These are phyloP conservation scores for Sphagnum contortum DNA, from an alignment of 225 moss, liverwort and hornwort genomes.

Conservation along the genomic window DNA sequence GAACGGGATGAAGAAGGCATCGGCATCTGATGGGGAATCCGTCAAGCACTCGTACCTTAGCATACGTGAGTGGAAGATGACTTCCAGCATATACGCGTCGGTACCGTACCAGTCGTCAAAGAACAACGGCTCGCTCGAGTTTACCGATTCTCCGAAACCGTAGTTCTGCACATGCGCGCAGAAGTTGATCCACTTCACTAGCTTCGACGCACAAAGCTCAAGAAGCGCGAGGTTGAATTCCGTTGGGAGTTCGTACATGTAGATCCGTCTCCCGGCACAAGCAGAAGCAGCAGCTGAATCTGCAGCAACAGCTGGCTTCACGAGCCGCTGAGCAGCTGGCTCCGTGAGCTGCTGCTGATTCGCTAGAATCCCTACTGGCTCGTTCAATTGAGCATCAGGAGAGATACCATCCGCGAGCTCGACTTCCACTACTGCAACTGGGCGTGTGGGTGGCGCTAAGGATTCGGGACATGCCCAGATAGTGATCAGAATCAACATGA, in stretches of 20 bases:
- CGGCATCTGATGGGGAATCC: conserved; percentile 23
- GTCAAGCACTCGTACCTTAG: conserved; percentile 41
- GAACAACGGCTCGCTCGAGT: conserved; percentile 13
- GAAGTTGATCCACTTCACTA: conserved; percentile 33
- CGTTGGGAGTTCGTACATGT: conserved; percentile 46
- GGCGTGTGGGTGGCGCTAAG: no score
- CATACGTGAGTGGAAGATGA: conserved; percentile 52
- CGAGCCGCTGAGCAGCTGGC: no score
- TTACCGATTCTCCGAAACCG: conserved; percentile 35
- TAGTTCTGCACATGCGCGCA: conserved; percentile 29
- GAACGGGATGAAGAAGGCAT: conserved; percentile 61
- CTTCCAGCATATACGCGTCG: conserved; percentile 65
- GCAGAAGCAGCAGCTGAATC: no score
- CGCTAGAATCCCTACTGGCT: no score
- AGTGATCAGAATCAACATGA: no score
- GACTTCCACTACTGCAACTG: no score
- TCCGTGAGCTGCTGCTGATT: no score
- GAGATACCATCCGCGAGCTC: no score
- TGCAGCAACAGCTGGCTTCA: no score
- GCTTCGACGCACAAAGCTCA: conserved; percentile 27
- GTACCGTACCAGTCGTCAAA: conserved; percentile 56
- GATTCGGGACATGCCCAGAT: no score
- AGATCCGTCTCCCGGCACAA: conserved; percentile 26
- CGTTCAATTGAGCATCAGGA: no score
- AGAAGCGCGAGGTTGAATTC: conserved; percentile 34